Conservation (phyloP, 2,329 filamentous ascomycete genomes). For the Cytospora paraplurivora region DNA sequence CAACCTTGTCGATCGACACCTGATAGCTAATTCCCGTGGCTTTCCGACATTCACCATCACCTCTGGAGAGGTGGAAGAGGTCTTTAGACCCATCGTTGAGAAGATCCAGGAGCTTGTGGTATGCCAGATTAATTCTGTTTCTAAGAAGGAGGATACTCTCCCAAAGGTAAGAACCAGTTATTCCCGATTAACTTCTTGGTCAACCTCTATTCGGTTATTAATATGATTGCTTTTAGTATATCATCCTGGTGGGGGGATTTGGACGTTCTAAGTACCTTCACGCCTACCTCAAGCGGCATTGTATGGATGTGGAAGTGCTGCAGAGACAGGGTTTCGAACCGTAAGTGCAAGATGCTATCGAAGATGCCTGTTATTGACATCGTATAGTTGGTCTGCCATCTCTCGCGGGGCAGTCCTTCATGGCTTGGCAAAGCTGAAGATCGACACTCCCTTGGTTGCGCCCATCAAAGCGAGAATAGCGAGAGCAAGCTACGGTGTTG, state of each 20-base stretch:
- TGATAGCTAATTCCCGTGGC: neutral
- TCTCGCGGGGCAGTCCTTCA: conserved; percentile 32
- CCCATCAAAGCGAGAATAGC: conserved; percentile 25
- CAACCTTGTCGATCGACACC: neutral
- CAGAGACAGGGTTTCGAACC: conserved; percentile 38
- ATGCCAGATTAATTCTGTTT: conserved; percentile 33
- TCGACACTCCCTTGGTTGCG: neutral
- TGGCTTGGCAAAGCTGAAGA: neutral
- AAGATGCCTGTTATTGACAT: too few relatives aligned
- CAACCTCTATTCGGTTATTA: neutral
- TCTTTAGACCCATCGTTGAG: conserved; percentile 33
- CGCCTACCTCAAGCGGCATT: conserved; percentile 20
- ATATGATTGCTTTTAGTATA: conserved; percentile 34
- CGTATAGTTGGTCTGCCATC: conserved; percentile 31
- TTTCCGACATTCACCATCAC: conserved; percentile 11
- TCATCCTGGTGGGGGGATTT: conserved; percentile 45
- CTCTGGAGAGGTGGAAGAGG: conserved; percentile 30
- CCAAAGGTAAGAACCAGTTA: conserved; percentile 34
- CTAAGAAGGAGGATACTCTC: conserved; percentile 8
- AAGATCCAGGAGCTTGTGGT: conserved; percentile 33
- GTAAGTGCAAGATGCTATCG: too few relatives aligned
- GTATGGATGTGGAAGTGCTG: conserved; percentile 33
- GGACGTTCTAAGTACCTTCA: conserved; percentile 39
- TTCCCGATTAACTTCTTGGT: neutral
- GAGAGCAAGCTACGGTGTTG: conserved; percentile 28